Base-by-base conservation (phyloP, 2,329 filamentous ascomycete genomes). In the Epichloe scottii region DNA sequence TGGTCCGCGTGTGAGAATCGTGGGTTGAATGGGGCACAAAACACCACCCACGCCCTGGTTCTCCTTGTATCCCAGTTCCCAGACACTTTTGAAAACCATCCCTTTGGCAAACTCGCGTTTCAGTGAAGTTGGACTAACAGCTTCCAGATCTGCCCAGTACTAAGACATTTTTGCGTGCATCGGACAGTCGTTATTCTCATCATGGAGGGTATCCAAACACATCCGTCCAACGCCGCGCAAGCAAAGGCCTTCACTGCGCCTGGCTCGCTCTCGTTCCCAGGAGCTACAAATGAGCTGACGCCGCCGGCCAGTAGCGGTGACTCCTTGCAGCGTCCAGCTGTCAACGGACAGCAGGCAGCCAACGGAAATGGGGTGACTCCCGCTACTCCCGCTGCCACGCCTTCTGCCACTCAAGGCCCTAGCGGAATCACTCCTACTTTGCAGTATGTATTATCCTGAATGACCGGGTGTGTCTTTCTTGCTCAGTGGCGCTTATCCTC, bases 161-260 rank as follows among this genome's bases (percentile, higher is more conserved):
- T 17, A 8, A 12, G 33, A 40, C 39, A 23, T 17, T 30, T 58
- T 56, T 50, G 48, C 55, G 54, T 55, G 54, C 54, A 43, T 58
- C 23, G 48, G 50, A 53, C 53, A 56, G 56, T 55, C 56, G 55
- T 45, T 57, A 51, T 23, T 39, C 12, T 55, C 54, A 82, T 70
- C 67, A 95, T 95, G 89, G 89, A 95, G 68, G 81, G 82, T 63
- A 85, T 95, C 63, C 89, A 89, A 64, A 93, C 91, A 60, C 93
- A 97, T 66, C 93, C 93, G 46, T 79, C 85, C 58, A 97, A 83
- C 67, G 90, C 91, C 63, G 81, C 85, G 59, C 90, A 97, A 79
- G 93, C 93, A 58, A 93, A 93, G 78, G 89, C 87, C 66, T 95
- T 97, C 72, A 95, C 90, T 62, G 89, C 89, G 54, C 87, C 90